A percentile compares a stretch with the other conserved stretches of the same genome.
These are phyloP conservation scores for Zygotorulaspora chibaensis DNA, from an alignment of 805 yeast genomes.

Conservation along the genomic window DNA sequence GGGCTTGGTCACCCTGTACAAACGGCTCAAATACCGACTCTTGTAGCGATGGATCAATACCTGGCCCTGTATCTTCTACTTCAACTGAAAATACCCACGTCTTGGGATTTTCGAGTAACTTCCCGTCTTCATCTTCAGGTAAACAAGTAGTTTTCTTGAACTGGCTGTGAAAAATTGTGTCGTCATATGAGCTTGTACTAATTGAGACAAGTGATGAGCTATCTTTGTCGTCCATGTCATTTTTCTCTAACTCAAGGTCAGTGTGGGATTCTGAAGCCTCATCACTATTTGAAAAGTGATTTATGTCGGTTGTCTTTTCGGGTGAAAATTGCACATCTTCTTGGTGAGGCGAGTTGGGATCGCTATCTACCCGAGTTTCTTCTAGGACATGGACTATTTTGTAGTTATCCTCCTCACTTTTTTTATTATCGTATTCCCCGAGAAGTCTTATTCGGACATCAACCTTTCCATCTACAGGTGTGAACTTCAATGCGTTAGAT, in stretches of 20 bases:
- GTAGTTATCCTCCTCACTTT: conserved; percentile 41
- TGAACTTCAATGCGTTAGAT: conserved; percentile 85
- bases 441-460: conserved; percentile 56
- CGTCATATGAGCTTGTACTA: conserved; percentile 39
- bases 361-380: conserved; percentile 20
- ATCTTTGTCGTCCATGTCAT: conserved; percentile 10
- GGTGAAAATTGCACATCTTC: not conserved
- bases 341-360: not conserved
- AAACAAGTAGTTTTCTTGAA: conserved; percentile 30
- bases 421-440: conserved; percentile 63
- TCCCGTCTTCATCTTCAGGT: conserved; percentile 26
- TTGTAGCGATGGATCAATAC: conserved; percentile 79
- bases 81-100: conserved; percentile 47
- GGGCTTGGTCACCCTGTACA: conserved; percentile 94
- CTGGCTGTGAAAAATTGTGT: conserved; percentile 42
- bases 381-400: conserved; percentile 44
- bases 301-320: conserved; percentile 4
- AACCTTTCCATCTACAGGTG: conserved; percentile 84
- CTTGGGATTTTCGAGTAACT: conserved; percentile 26
- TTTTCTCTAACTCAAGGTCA: conserved; percentile 6
- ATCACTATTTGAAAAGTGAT: conserved; percentile 4
- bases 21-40: conserved; percentile 90
- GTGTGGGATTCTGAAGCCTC: conserved; percentile 7
- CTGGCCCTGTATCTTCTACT: conserved; percentile 91
- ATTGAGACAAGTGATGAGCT: conserved; percentile 19